A percentile compares a stretch with the other conserved stretches of the same genome.
Evolutionary conservation across 2,329 filamentous ascomycete species (phyloP).

Genomic region (Paraphaeosphaeria sporulosa): DNA sequence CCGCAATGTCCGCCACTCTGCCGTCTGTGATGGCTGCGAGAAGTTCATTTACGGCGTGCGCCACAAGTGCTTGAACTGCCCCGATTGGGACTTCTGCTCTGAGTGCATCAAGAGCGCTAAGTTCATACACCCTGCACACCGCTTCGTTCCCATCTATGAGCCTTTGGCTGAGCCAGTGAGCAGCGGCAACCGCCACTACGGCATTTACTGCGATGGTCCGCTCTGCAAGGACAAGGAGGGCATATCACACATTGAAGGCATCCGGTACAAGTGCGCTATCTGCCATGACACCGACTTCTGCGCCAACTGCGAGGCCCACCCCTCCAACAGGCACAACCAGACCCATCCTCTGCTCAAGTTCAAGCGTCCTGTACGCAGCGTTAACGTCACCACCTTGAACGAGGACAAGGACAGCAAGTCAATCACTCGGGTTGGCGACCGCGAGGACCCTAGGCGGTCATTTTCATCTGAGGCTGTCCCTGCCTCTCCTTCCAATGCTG

Average conservation of each 20-base stretch:
- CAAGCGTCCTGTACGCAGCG: constrained; percentile 87
- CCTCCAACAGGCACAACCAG: constrained; percentile 84
- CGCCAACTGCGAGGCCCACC: constrained; percentile 88
- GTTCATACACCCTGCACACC: constrained; percentile 79
- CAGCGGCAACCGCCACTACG: constrained; percentile 69
- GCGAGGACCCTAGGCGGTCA: constrained; percentile 49
- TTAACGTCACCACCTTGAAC: constrained; percentile 83
- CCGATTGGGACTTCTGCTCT: constrained; percentile 95
- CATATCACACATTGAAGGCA: constrained; percentile 74
- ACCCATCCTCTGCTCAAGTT: constrained; percentile 98
- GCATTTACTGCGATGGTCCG: constrained; percentile 94
- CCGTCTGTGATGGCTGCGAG: constrained; percentile 94
- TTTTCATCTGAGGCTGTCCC: constrained; percentile 59
- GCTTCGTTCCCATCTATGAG: constrained; percentile 88
- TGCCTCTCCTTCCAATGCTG: constrained; percentile 58
- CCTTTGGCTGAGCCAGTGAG: constrained; percentile 62
- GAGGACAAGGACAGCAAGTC: constrained; percentile 74
- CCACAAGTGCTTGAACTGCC: constrained; percentile 96
- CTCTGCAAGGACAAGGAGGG: constrained; percentile 71
- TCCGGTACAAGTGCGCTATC: constrained; percentile 96
- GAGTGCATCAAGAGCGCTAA: constrained; percentile 73
- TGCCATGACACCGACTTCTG: constrained; percentile 97
- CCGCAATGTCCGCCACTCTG: constrained; percentile 81
- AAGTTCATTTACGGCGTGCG: constrained; percentile 86
- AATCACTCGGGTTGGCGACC: constrained; percentile 78